phyloP scores from a whole-genome alignment of 192 early-diverging fungal genomes.

The Thamnidium elegans region DNA sequence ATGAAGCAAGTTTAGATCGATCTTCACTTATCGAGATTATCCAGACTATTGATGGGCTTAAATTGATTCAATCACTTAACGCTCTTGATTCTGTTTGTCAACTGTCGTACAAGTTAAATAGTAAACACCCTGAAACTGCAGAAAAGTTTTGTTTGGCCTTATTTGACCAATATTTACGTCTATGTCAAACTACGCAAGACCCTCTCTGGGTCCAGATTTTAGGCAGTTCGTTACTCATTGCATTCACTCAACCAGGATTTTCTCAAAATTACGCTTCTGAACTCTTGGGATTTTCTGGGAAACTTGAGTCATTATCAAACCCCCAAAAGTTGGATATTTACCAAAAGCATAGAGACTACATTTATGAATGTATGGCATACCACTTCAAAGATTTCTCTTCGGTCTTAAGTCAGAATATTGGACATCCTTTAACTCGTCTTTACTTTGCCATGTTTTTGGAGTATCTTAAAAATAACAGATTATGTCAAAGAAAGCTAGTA shows the following conservation, averaged over 20 bases:
- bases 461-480: constrained; percentile 13
- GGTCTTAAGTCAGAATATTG: background rate
- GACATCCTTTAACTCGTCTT: background rate
- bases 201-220: background rate
- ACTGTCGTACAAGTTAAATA: background rate
- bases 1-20: background rate
- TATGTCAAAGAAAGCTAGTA: background rate
- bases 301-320: background rate
- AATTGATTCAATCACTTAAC: constrained; percentile 8
- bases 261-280: background rate
- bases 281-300: constrained; percentile 13
- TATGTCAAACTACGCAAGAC: background rate
- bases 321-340: constrained; percentile 2
- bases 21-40: background rate
- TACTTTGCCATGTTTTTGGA: constrained; percentile 21
- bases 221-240: constrained; percentile 5
- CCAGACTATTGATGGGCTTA: constrained; percentile 8
- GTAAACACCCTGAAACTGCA: background rate
- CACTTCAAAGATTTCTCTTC: constrained; percentile 20
- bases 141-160: constrained; percentile 3
- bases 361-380: constrained; percentile 21
- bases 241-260: constrained; percentile 7
- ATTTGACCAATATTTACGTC: background rate
- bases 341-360: constrained; percentile 5
- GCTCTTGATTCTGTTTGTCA: background rate